Evolutionary conservation across 768 basidiomycete species (phyloP).

Genomic region (Podaxis sp.): DNA sequence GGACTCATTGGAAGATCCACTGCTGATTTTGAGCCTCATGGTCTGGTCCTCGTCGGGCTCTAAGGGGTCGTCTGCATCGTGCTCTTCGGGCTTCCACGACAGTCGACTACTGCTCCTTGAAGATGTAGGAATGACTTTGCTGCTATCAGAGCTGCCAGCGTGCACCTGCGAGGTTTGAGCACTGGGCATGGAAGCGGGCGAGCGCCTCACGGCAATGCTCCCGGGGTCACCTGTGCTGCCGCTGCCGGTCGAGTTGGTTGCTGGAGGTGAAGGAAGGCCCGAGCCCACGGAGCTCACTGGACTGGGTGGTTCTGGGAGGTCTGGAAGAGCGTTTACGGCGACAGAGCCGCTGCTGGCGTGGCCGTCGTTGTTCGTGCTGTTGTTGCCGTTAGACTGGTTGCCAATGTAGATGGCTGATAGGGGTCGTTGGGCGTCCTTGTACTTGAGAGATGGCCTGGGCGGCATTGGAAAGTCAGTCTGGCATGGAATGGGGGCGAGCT

Average conservation of each 20-base stretch:
- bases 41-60: slow-evolving; percentile 64
- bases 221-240: slow-evolving; percentile 68
- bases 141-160: slow-evolving; percentile 33
- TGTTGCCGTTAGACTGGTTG: slow-evolving; percentile 19
- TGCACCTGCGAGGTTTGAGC: slow-evolving; percentile 22
- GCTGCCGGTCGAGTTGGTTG: slow-evolving; percentile 83
- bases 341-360: slow-evolving; percentile 23
- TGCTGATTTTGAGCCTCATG: slow-evolving; percentile 47
- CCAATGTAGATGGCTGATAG: slow-evolving; percentile 46
- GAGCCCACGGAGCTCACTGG: slow-evolving; percentile 52
- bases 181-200: slow-evolving; percentile 23
- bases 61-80: slow-evolving; percentile 43
- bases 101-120: slow-evolving; percentile 27
- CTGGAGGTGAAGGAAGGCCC: slow-evolving; percentile 81
- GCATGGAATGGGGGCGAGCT: not conserved
- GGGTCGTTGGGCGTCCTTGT: slow-evolving; percentile 33
- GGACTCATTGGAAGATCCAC: slow-evolving; percentile 44
- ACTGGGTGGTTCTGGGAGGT: slow-evolving; percentile 72
- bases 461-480: slow-evolving; percentile 30
- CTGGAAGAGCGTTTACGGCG: slow-evolving; percentile 49
- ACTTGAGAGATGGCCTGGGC: slow-evolving; percentile 32
- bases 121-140: slow-evolving; percentile 20
- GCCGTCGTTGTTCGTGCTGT: slow-evolving; percentile 23
- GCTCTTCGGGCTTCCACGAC: slow-evolving; percentile 34
- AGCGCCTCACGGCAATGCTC: slow-evolving; percentile 35